Evolutionary conservation across 1,284 basidiomycete genomes (phyloP).

Genomic region (Leccinum ponderosum): DNA sequence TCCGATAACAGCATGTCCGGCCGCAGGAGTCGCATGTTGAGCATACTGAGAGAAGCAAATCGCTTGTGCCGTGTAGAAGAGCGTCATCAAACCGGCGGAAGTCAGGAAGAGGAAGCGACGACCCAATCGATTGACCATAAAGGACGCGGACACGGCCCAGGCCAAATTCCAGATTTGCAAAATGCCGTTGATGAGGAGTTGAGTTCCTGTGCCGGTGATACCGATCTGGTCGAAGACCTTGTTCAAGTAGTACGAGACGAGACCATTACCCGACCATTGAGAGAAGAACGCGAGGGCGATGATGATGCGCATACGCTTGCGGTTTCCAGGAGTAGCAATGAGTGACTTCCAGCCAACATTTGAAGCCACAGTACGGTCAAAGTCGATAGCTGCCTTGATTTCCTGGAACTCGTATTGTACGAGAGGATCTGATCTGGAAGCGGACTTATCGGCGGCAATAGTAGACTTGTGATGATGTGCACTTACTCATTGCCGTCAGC

Average conservation of each 20-base stretch:
- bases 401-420: slow-evolving; percentile 75
- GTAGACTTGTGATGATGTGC: background rate
- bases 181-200: slow-evolving; percentile 71
- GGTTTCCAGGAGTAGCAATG: slow-evolving; percentile 60
- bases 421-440: slow-evolving; percentile 57
- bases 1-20: slow-evolving; percentile 69
- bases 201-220: slow-evolving; percentile 60
- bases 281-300: slow-evolving; percentile 71
- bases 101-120: slow-evolving; percentile 67
- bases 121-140: slow-evolving; percentile 58
- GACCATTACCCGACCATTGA: slow-evolving; percentile 75
- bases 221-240: slow-evolving; percentile 72
- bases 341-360: slow-evolving; percentile 65
- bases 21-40: slow-evolving; percentile 40
- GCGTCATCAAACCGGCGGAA: slow-evolving; percentile 64
- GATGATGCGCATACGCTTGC: slow-evolving; percentile 68
- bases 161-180: slow-evolving; percentile 75
- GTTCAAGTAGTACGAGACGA: slow-evolving; percentile 76
- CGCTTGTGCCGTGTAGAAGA: slow-evolving; percentile 73
- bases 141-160: slow-evolving; percentile 61
- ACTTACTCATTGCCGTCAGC: slow-evolving; percentile 61
- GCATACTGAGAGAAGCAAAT: slow-evolving; percentile 66
- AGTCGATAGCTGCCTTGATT: slow-evolving; percentile 72
- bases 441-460: background rate
- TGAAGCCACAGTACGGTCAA: slow-evolving; percentile 55